Percentiles rank a stretch among this genome's conserved stretches.
Evolutionary conservation across 352 stramenopile species (phyloP).

Genomic region (Globisporangium middletonii): DNA sequence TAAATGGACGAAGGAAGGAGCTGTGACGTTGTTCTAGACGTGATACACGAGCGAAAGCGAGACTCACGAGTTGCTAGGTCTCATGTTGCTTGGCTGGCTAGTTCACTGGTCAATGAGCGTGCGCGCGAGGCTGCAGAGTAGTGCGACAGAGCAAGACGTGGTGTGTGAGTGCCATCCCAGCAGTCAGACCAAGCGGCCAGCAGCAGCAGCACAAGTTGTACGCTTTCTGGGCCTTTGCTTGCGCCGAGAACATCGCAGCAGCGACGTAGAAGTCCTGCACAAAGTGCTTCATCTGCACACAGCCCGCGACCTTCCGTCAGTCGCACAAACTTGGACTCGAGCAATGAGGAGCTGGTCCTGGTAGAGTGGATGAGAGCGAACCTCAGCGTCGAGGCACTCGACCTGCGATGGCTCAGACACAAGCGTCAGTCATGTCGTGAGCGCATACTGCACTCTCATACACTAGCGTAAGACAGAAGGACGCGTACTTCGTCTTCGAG

Average conservation of each 20-base stretch:
- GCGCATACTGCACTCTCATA: not conserved
- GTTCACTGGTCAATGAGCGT: slow-evolving; percentile 4
- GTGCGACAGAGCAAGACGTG: not conserved
- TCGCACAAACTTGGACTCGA: not conserved
- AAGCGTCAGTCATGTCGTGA: too few species aligned
- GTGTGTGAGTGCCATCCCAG: not conserved
- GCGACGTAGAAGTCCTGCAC: slow-evolving; percentile 59
- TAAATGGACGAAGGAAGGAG: too few species aligned
- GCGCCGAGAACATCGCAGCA: slow-evolving; percentile 37
- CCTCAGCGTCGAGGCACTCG: slow-evolving; percentile 20
- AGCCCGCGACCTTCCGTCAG: not conserved
- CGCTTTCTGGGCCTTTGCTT: slow-evolving; percentile 31
- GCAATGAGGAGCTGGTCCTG: not conserved
- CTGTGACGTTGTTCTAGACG: too few species aligned
- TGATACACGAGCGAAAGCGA: too few species aligned
- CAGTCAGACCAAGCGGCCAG: not conserved
- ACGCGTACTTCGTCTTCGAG: slow-evolving; percentile 38
- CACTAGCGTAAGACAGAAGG: not conserved
- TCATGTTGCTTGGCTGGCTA: too few species aligned
- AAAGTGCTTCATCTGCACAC: slow-evolving; percentile 43
- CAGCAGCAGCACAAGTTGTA: slow-evolving; percentile 12
- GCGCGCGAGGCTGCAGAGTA: not conserved
- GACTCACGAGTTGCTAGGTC: too few species aligned
- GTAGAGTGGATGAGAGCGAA: not conserved
- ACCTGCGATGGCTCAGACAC: slow-evolving; percentile 4